Evolutionary conservation across 2,329 filamentous ascomycete species (phyloP).

Genomic region (Cryphonectria nitschkei): DNA sequence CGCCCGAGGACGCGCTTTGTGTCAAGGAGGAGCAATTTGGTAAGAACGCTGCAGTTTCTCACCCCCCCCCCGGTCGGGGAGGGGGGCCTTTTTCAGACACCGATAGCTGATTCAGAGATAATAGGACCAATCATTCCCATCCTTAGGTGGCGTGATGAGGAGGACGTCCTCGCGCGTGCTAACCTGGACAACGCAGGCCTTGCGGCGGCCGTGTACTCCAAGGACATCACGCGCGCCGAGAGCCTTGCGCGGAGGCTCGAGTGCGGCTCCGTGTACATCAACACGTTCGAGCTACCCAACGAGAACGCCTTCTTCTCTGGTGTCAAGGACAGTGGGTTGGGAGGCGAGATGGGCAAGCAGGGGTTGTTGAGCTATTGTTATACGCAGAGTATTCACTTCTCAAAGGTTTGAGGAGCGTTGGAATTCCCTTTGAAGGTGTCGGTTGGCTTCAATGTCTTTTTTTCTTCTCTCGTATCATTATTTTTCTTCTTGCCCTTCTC

Average conservation of each 20-base stretch:
- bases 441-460: not conserved
- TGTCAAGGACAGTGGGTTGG: slow-evolving; percentile 41
- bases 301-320: slow-evolving; percentile 38
- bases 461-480: not conserved
- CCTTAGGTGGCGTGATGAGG: slow-evolving; percentile 63
- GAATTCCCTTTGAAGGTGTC: not conserved
- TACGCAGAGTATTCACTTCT: slow-evolving; percentile 39
- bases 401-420: slow-evolving; percentile 31
- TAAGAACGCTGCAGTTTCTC: slow-evolving; percentile 34
- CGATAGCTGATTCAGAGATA: not conserved
- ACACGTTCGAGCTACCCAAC: slow-evolving; percentile 43
- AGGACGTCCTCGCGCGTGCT: slow-evolving; percentile 59
- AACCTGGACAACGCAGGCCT: slow-evolving; percentile 58
- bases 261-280: slow-evolving; percentile 64
- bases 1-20: slow-evolving; percentile 57
- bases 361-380: slow-evolving; percentile 40
- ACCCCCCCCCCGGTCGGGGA: slow-evolving; percentile 6
- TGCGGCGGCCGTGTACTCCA: slow-evolving; percentile 61
- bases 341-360: slow-evolving; percentile 42
- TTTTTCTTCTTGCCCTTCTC: not conserved
- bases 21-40: slow-evolving; percentile 66
- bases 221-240: slow-evolving; percentile 53
- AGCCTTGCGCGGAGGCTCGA: slow-evolving; percentile 58
- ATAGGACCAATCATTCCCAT: slow-evolving; percentile 65
- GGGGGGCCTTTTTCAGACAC: not conserved